These are phyloP conservation scores for Penicillium freii DNA, from an alignment of 2,329 filamentous ascomycete genomes.

Conservation along the genomic window DNA sequence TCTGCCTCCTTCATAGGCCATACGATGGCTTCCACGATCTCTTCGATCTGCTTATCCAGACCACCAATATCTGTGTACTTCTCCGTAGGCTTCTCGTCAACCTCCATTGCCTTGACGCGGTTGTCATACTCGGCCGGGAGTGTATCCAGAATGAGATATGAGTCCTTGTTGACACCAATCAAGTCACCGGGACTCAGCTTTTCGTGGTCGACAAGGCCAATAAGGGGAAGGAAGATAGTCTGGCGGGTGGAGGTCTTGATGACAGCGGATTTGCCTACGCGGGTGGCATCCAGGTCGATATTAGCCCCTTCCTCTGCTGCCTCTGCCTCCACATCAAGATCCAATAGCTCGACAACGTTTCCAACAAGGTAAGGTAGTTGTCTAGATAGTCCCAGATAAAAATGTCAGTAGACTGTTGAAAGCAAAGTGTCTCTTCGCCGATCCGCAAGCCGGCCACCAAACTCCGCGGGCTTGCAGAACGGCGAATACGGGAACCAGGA, in stretches of 20 bases:
- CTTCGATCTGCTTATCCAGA: slow-evolving; percentile 97
- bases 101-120: slow-evolving; percentile 99
- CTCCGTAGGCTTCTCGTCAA: slow-evolving; percentile 98
- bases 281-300: slow-evolving; percentile 93
- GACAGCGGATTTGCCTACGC: slow-evolving; percentile 95
- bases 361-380: slow-evolving; percentile 98
- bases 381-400: slow-evolving; percentile 47
- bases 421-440: neutral
- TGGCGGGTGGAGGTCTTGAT: slow-evolving; percentile 99
- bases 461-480: slow-evolving; percentile 15
- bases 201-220: slow-evolving; percentile 93
- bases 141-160: slow-evolving; percentile 94
- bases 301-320: slow-evolving; percentile 97
- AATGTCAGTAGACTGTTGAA: slow-evolving; percentile 14
- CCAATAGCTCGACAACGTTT: slow-evolving; percentile 95
- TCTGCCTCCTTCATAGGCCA: slow-evolving; percentile 99
- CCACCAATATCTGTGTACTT: slow-evolving; percentile 98
- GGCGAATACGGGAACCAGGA: neutral
- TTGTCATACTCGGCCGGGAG: slow-evolving; percentile 97
- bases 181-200: slow-evolving; percentile 93
- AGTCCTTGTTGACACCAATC: slow-evolving; percentile 98
- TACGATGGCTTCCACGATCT: slow-evolving; percentile 95
- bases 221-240: slow-evolving; percentile 96
- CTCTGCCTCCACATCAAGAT: slow-evolving; percentile 93
- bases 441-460: slow-evolving; percentile 10